Evolutionary conservation across 768 basidiomycete species (phyloP), one percentile per base, ranked within the genome.

Genomic region (Chalciporus sphaerocephalus): DNA sequence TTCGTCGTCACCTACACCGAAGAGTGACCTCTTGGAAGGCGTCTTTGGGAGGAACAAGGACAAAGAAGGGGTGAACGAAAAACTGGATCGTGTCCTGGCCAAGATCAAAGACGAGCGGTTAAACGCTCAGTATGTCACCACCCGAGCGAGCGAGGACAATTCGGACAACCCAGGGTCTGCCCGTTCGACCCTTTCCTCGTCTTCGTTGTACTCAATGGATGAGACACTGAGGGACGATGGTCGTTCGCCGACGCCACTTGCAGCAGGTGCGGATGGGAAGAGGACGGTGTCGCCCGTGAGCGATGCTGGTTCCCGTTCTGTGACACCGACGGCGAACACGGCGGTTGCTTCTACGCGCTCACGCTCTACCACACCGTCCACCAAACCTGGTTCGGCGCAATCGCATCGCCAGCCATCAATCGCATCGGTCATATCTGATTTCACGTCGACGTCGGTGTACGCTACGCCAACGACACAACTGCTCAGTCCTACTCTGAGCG

Each of bases 371-470:
- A 59, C 61, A 8, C 54, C 63, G 12, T 38, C 50, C 13, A 9
- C 51, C 0, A 61, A 60, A 37, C 43, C 61, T 0, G 71, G 68
- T 1, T 67, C 73, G 2, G 36, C 64, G 1, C 51, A 51, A 33
- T 39, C 61, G 38, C 67, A 76, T 20, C 76, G 81, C 16, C 79
- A 91, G 42, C 79, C 82, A 0, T 89, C 88, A 0, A 79, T 88
- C 45, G 81, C 83, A 1, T 88, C 87, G 22, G 79, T 87, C 48
- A 71, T 87, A 66, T 87, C 88, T 2, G 82, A 83, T 46, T 53
- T 73, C 18, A 59, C 58, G 24, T 58, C 58, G 12, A 50, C 58
- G 2, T 78, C 80, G 64, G 28, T 53, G 15, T 80, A 82, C 32
- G 73, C 72, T 2, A 79, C 79, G 0, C 68, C 71, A 0, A 63